Percentiles rank a stretch among this genome's conserved stretches.
phyloP scores from a whole-genome alignment of 2,329 filamentous ascomycete genomes.

The Parafenestella ontariensis region DNA sequence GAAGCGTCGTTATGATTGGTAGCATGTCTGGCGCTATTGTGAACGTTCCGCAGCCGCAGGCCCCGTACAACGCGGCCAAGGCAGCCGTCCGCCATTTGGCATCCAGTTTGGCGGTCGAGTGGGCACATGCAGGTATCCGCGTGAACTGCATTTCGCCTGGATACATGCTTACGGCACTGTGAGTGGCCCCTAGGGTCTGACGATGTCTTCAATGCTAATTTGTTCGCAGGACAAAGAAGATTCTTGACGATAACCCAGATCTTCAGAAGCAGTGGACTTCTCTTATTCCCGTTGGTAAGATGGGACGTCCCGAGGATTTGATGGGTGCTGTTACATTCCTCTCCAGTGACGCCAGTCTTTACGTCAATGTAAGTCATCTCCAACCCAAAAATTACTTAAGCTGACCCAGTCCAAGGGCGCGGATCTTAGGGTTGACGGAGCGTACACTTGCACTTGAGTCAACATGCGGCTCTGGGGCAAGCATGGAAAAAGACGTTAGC shows the following conservation, averaged over 20 bases:
- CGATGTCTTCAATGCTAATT: constrained; percentile 17
- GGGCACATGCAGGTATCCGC: constrained; percentile 85
- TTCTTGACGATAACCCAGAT: constrained; percentile 90
- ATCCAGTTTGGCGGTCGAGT: constrained; percentile 88
- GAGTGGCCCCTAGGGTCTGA: constrained; percentile 50
- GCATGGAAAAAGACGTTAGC: background rate
- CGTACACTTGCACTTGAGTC: constrained; percentile 77
- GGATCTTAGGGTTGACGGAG: constrained; percentile 82
- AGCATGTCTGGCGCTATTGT: constrained; percentile 95
- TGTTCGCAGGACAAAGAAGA: constrained; percentile 80
- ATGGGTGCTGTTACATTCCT: constrained; percentile 93
- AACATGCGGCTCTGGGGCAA: background rate
- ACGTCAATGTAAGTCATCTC: constrained; percentile 42
- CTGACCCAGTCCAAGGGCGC: constrained; percentile 59
- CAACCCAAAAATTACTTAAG: constrained; percentile 10
- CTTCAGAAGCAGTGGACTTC: constrained; percentile 90
- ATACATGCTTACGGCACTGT: constrained; percentile 95
- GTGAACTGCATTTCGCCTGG: constrained; percentile 96
- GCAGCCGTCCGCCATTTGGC: constrained; percentile 90
- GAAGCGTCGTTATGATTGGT: constrained; percentile 92
- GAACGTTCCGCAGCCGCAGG: constrained; percentile 94
- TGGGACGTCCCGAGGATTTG: constrained; percentile 89
- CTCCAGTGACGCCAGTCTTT: constrained; percentile 71
- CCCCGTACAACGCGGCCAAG: constrained; percentile 91
- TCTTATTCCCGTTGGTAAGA: constrained; percentile 89